Conservation (phyloP, 306 rosid species). For the Cicer chorassanicum region DNA sequence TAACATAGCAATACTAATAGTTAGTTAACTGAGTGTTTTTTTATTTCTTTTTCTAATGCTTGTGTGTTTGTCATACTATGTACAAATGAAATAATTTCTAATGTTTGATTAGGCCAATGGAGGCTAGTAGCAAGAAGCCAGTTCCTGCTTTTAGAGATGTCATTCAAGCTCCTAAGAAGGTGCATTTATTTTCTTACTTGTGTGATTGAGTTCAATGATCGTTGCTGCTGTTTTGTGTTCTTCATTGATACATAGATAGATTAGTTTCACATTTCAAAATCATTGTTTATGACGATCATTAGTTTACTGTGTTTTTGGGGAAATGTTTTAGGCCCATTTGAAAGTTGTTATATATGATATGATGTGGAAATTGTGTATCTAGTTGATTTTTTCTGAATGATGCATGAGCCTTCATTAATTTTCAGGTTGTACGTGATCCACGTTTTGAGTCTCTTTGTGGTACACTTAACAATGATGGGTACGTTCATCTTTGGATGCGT, state of each 20-base stretch:
- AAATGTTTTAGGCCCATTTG: not conserved
- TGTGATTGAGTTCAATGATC: not conserved
- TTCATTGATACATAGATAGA: not conserved
- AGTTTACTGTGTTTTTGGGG: not conserved
- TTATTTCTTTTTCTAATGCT: not conserved
- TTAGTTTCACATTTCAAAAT: constrained; percentile 24
- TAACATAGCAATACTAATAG: too few species aligned
- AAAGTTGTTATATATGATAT: constrained; percentile 31
- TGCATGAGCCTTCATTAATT: constrained; percentile 29
- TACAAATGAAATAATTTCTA: constrained; percentile 33
- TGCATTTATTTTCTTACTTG: constrained; percentile 39
- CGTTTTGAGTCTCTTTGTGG: constrained; percentile 86
- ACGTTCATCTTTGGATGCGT: constrained; percentile 35
- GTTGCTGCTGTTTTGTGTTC: constrained; percentile 22
- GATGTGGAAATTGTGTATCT: constrained; percentile 17
- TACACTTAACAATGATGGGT: constrained; percentile 66
- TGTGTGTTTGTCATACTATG: constrained; percentile 1
- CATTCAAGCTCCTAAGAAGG: constrained; percentile 81
- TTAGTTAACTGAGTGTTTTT: not conserved
- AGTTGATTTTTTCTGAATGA: constrained; percentile 24
- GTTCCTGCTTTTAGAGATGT: constrained; percentile 74
- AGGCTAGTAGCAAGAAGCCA: constrained; percentile 83
- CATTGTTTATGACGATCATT: not conserved
- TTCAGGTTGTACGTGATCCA: constrained; percentile 77
- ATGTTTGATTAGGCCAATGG: constrained; percentile 77